Evolutionary conservation across 1,284 basidiomycete genomes (phyloP).

Genomic region (Puccinia hordei): DNA sequence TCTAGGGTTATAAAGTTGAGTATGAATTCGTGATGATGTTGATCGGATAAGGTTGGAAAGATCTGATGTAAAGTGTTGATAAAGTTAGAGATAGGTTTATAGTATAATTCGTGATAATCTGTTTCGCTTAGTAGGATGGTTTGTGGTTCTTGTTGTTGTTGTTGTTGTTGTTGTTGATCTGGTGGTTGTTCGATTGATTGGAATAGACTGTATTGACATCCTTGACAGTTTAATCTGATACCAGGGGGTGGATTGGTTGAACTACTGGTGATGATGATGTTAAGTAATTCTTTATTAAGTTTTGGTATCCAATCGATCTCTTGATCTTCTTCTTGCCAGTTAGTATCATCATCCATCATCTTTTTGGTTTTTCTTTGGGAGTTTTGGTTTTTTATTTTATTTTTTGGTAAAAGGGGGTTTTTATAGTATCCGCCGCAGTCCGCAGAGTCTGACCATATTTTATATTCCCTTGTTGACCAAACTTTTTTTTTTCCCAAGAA

Average conservation of each 20-base stretch:
- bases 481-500: too few species aligned
- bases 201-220: slow-evolving; percentile 43
- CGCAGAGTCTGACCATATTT: too few species aligned
- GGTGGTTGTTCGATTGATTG: slow-evolving; percentile 5
- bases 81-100: slow-evolving; percentile 10
- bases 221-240: slow-evolving; percentile 33
- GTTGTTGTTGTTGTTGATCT: background rate
- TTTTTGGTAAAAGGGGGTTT: too few species aligned
- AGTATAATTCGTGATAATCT: slow-evolving; percentile 36
- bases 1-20: slow-evolving; percentile 34
- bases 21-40: slow-evolving; percentile 37
- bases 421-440: too few species aligned
- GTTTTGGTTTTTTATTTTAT: too few species aligned
- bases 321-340: too few species aligned
- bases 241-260: slow-evolving; percentile 25
- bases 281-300: too few species aligned
- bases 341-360: too few species aligned
- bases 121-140: slow-evolving; percentile 26
- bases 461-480: too few species aligned
- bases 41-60: slow-evolving; percentile 31
- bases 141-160: background rate
- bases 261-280: too few species aligned
- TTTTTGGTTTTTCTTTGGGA: too few species aligned
- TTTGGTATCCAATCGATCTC: too few species aligned
- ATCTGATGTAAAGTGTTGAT: slow-evolving; percentile 31